A percentile compares a stretch with the other conserved stretches of the same genome.
phyloP scores from a whole-genome alignment of 73 alveolate genomes.

The Chromera velia region DNA sequence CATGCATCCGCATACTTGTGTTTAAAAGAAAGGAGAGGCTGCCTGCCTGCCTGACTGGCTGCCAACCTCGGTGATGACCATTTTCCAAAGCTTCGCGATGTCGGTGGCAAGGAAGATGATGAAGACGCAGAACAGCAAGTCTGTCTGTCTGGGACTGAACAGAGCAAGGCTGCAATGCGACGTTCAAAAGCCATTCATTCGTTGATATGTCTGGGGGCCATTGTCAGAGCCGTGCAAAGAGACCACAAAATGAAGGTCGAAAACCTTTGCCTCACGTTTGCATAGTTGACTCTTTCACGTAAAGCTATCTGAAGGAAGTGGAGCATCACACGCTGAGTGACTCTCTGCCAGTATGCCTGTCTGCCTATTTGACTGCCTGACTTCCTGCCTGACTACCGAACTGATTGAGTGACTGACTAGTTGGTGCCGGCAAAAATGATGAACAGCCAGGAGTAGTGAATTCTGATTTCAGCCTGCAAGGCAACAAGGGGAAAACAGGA shows the following conservation, averaged over 20 bases:
- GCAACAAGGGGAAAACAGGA: too few species aligned
- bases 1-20: neutral
- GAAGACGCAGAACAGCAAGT: neutral
- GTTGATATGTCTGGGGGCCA: neutral
- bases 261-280: too few species aligned
- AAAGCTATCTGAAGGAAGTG: too few species aligned
- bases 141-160: neutral
- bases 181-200: too few species aligned
- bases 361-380: neutral
- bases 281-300: too few species aligned
- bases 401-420: neutral
- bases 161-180: neutral
- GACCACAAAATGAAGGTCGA: too few species aligned
- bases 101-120: neutral
- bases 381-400: neutral
- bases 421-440: neutral
- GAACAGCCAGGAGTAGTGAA: neutral
- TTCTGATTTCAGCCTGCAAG: neutral
- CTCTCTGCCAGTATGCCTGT: neutral
- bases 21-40: neutral
- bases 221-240: too few species aligned
- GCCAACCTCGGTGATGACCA: neutral
- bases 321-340: too few species aligned
- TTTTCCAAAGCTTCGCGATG: neutral
- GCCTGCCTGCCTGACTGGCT: neutral